Percentiles rank a stretch among this genome's conserved stretches.
These are phyloP conservation scores for Decorospora gaudefroyi DNA, from an alignment of 2,329 filamentous ascomycete genomes.

Conservation along the genomic window DNA sequence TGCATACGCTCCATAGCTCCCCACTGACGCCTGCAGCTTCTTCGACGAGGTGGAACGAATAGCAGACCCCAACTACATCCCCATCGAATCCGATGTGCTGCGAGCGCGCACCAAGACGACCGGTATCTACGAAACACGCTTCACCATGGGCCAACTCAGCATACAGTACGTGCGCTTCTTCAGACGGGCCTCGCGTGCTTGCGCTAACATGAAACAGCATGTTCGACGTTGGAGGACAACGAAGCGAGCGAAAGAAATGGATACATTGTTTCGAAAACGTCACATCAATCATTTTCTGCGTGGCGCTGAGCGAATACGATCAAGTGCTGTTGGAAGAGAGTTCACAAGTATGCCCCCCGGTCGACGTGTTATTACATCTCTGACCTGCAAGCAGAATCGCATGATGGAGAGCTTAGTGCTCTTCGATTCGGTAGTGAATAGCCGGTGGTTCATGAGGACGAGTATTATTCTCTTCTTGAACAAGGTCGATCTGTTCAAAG, in stretches of 20 bases:
- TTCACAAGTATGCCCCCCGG: conserved; percentile 72
- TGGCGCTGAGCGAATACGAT: conserved; percentile 96
- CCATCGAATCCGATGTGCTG: conserved; percentile 91
- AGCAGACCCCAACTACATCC: conserved; percentile 81
- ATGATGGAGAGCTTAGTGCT: conserved; percentile 99
- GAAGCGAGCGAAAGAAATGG: conserved; percentile 99
- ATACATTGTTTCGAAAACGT: conserved; percentile 99
- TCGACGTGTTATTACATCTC: conserved; percentile 14
- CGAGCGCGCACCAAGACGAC: conserved; percentile 97
- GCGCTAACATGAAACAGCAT: conserved; percentile 66
- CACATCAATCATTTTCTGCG: conserved; percentile 99
- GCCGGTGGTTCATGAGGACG: conserved; percentile 97
- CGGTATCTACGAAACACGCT: conserved; percentile 97
- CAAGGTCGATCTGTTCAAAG: conserved; percentile 97
- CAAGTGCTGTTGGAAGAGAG: conserved; percentile 96
- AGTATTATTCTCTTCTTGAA: conserved; percentile 99
- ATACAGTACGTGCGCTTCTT: conserved; percentile 76
- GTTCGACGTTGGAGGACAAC: conserved; percentile 97
- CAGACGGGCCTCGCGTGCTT: conserved; percentile 15
- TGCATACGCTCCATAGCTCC: neutral
- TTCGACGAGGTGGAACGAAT: conserved; percentile 92
- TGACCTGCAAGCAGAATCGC: conserved; percentile 70
- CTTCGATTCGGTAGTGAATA: conserved; percentile 98
- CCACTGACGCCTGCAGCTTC: conserved; percentile 66
- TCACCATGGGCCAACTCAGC: conserved; percentile 97